Conservation (phyloP, 1,284 basidiomycete genomes). For the Cryptococcus jaspeensis region DNA sequence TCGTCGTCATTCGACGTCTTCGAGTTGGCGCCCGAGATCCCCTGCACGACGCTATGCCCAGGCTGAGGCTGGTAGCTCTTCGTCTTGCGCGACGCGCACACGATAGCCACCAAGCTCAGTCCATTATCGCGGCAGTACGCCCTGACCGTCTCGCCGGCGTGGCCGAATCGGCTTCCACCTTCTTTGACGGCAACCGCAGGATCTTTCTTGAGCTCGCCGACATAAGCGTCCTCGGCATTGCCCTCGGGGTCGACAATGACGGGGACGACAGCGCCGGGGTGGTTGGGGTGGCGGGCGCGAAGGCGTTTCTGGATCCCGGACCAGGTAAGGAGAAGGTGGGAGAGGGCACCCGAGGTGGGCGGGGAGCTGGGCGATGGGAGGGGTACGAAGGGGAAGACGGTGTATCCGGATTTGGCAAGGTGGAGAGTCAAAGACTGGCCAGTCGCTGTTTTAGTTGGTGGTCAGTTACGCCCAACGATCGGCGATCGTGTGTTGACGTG, state of each 20-base stretch:
- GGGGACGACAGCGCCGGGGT: constrained; percentile 41
- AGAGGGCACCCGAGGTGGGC: constrained; percentile 31
- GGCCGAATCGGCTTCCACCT: constrained; percentile 25
- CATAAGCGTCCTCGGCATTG: neutral
- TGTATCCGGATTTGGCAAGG: constrained; percentile 45
- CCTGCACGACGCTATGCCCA: no score
- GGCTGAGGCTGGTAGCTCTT: neutral
- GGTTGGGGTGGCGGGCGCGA: constrained; percentile 26
- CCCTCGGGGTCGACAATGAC: constrained; percentile 40
- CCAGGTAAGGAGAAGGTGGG: constrained; percentile 40
- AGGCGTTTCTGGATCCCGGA: constrained; percentile 40
- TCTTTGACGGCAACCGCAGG: neutral
- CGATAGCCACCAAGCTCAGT: constrained; percentile 34
- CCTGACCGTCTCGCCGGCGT: constrained; percentile 44
- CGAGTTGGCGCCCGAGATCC: no score
- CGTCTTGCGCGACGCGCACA: constrained; percentile 22
- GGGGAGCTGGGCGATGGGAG: constrained; percentile 26
- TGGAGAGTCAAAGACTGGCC: constrained; percentile 42
- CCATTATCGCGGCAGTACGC: constrained; percentile 41
- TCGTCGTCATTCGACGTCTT: neutral
- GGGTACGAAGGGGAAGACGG: constrained; percentile 44
- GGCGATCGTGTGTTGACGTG: no score
- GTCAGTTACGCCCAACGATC: no score
- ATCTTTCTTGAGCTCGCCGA: constrained; percentile 1
- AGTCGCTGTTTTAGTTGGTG: constrained; percentile 20